Evolutionary conservation across 768 basidiomycete genomes (phyloP).

Genomic region (Pleurotus eryngii): DNA sequence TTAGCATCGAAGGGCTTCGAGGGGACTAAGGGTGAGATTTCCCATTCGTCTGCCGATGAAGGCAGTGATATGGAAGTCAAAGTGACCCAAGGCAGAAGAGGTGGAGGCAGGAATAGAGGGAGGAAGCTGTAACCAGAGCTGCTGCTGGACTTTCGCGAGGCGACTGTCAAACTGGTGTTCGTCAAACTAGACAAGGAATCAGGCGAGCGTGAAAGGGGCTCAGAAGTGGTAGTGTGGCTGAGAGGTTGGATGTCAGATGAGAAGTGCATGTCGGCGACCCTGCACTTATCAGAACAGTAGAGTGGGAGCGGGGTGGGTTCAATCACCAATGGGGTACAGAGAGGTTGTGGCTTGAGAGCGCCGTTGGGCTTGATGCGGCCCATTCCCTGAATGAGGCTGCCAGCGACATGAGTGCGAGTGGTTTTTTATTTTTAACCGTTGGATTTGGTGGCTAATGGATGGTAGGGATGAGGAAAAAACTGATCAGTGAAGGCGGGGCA

Average conservation of each 20-base stretch:
- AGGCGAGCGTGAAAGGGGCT: conserved; percentile 16
- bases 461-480: background rate
- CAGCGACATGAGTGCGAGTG: conserved; percentile 24
- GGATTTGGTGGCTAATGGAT: conserved; percentile 20
- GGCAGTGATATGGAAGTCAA: conserved; percentile 33
- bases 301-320: conserved; percentile 41
- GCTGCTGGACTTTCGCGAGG: conserved; percentile 19
- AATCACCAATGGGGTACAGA: conserved; percentile 65
- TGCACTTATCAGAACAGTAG: conserved; percentile 77
- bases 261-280: conserved; percentile 52
- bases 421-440: conserved; percentile 15
- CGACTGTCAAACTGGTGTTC: conserved; percentile 33
- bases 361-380: conserved; percentile 62
- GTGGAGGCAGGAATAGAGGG: conserved; percentile 18
- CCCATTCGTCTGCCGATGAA: conserved; percentile 14
- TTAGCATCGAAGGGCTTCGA: conserved; percentile 39
- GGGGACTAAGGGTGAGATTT: background rate
- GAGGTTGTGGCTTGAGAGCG: conserved; percentile 41
- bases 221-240: conserved; percentile 32
- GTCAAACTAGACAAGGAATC: conserved; percentile 39
- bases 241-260: conserved; percentile 34
- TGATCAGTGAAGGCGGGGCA: background rate
- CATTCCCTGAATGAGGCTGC: conserved; percentile 63
- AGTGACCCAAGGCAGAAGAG: conserved; percentile 16
- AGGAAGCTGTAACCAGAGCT: too few relatives aligned